Conservation (phyloP, 768 basidiomycete genomes). For the Pseudohyphozyma bogoriensis region DNA sequence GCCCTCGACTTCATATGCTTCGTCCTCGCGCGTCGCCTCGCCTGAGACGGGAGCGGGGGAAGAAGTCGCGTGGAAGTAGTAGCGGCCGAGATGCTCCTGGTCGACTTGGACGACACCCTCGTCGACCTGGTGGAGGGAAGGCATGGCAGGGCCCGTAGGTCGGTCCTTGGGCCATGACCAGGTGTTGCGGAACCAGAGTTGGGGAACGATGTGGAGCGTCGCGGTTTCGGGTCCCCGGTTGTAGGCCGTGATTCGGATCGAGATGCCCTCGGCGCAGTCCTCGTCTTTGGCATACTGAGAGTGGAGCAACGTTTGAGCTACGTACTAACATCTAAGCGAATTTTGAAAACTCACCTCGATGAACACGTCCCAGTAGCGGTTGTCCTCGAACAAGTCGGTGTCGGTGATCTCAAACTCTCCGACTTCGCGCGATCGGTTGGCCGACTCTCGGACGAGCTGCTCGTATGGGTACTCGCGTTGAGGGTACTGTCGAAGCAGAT, state of each 20-base stretch:
- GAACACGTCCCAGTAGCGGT: constrained; percentile 97
- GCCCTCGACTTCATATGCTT: constrained; percentile 47
- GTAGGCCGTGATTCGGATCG: constrained; percentile 88
- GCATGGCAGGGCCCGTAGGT: constrained; percentile 37
- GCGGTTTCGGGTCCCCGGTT: constrained; percentile 94
- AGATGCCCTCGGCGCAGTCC: constrained; percentile 74
- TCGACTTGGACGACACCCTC: constrained; percentile 39
- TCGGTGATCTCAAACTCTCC: constrained; percentile 89
- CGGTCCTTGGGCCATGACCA: constrained; percentile 75
- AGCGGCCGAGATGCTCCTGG: constrained; percentile 38
- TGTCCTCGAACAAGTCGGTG: constrained; percentile 79
- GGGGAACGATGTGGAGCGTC: constrained; percentile 85
- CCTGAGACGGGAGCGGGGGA: constrained; percentile 86
- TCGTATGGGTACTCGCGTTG: constrained; percentile 89
- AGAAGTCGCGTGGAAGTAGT: constrained; percentile 76
- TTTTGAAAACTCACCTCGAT: constrained; percentile 80
- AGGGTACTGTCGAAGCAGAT: constrained; percentile 61
- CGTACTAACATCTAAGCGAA: too few relatives aligned
- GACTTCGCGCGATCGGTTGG: constrained; percentile 70
- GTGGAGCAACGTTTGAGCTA: neutral
- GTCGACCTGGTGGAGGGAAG: constrained; percentile 36
- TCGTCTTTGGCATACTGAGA: constrained; percentile 94
- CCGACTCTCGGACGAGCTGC: constrained; percentile 75
- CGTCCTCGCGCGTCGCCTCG: constrained; percentile 45
- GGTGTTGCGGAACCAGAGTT: constrained; percentile 94